Conservation (phyloP, 2,329 filamentous ascomycete genomes). For the Verticillium isaacii region DNA sequence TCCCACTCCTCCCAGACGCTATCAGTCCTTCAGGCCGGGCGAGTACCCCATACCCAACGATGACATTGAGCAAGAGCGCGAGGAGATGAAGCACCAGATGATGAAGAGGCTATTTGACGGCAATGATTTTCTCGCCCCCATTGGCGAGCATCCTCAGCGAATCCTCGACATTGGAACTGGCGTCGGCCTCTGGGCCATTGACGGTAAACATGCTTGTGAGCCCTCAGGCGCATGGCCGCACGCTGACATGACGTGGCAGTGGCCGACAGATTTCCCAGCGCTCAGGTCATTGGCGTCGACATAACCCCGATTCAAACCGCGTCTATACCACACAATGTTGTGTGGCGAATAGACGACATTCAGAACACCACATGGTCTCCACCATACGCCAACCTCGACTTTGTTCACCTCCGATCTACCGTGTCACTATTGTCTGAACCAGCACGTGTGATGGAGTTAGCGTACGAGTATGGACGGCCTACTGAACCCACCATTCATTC, state of each 20-base stretch:
- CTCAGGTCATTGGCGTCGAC: slow-evolving; percentile 39
- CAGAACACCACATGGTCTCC: slow-evolving; percentile 25
- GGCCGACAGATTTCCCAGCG: slow-evolving; percentile 38
- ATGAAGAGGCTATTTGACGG: slow-evolving; percentile 42
- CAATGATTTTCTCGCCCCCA: slow-evolving; percentile 36
- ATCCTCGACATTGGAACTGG: slow-evolving; percentile 47
- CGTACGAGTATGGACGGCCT: slow-evolving; percentile 30
- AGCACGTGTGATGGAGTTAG: slow-evolving; percentile 39
- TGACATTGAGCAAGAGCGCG: slow-evolving; percentile 42
- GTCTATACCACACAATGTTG: slow-evolving; percentile 52
- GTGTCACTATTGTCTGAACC: slow-evolving; percentile 47
- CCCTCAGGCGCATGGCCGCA: background rate
- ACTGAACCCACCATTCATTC: background rate
- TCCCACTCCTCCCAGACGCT: slow-evolving; percentile 32
- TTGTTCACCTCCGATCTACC: slow-evolving; percentile 49
- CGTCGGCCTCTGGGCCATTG: slow-evolving; percentile 52
- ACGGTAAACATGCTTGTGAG: slow-evolving; percentile 26
- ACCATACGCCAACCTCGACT: slow-evolving; percentile 38
- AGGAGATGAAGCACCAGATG: slow-evolving; percentile 42
- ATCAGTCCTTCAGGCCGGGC: slow-evolving; percentile 41
- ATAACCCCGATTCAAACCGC: slow-evolving; percentile 38
- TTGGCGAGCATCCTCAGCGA: slow-evolving; percentile 39
- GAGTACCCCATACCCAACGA: slow-evolving; percentile 50
- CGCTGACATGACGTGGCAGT: slow-evolving; percentile 23
- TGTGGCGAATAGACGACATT: slow-evolving; percentile 44